Evolutionary conservation across 2,329 filamentous ascomycete genomes (phyloP), one percentile per base, ranked within the genome.

Genomic region (Aspergillus persii): DNA sequence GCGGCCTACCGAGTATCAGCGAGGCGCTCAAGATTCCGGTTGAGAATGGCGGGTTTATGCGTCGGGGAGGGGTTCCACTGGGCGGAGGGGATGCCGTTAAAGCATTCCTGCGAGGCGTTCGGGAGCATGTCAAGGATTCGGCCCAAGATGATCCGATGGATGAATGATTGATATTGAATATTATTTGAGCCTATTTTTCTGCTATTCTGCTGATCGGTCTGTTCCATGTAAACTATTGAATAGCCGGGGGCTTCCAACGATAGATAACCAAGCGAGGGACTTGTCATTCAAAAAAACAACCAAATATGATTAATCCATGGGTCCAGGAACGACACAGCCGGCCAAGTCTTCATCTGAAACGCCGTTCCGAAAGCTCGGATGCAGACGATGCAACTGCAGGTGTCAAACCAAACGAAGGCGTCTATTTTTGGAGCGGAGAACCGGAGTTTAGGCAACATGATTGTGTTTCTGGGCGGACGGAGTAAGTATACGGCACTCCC

Each of bases 11-110:
- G 4, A 96, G 88, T 67, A 89, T 99, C 63, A 89, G 92, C 6
- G 92, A 96, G 68, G 94, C 93, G 3, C 80, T 99, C 44, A 85
- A 87, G 6, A 85, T 98, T 59, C 86, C 87, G 66, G 86, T 99
- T 23, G 84, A 89, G 70, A 92, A 96, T 71, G 89, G 89, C n/a
- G 94, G 94, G 3, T 89, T 90, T 63, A 83, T 96, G 69, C 84
- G 83, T 62, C 87, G 90, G 57, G 89, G 91, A 5, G 89, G 86
- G 53, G 88, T 97, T 80, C 93, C 94, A 2, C 77, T 97, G 50
- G 94, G 93, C 48, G 93, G 93, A 54, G 91, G 90, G 5, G 89
- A 95, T 68, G 94, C 94, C 11, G 88, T 99, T 1, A 89, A 96
- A 78, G 91, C 90, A 3, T 99, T 99, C 76, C 83, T 99, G 26